phyloP scores from a whole-genome alignment of 2,329 filamentous ascomycete genomes.

The Hortaea werneckii region DNA sequence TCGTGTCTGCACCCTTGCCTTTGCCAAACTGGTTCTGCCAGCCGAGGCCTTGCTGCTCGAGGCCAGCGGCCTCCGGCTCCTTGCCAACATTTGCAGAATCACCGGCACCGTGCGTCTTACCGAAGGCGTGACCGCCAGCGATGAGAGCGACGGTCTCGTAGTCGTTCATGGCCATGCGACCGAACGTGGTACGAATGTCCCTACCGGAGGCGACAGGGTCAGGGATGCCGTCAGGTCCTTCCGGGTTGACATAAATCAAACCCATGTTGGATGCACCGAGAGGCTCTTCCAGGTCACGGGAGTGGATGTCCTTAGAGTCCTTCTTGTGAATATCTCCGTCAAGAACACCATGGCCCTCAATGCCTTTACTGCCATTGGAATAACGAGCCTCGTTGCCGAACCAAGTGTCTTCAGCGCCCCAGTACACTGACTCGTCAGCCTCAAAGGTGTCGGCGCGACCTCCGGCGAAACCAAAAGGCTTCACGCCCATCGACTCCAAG shows the following conservation, averaged over 20 bases:
- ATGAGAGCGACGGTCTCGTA: slow-evolving; percentile 74
- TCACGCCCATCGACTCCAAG: slow-evolving; percentile 65
- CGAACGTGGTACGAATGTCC: slow-evolving; percentile 66
- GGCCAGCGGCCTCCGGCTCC: slow-evolving; percentile 54
- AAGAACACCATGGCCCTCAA: slow-evolving; percentile 32
- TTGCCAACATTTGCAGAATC: slow-evolving; percentile 53
- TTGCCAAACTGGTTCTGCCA: slow-evolving; percentile 56
- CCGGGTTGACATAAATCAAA: slow-evolving; percentile 73
- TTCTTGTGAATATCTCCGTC: slow-evolving; percentile 34
- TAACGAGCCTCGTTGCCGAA: slow-evolving; percentile 66
- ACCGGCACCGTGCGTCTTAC: slow-evolving; percentile 70
- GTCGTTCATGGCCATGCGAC: slow-evolving; percentile 74
- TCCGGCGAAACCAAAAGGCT: slow-evolving; percentile 63
- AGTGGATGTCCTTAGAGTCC: slow-evolving; percentile 40
- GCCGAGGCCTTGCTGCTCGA: slow-evolving; percentile 61
- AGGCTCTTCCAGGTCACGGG: slow-evolving; percentile 56
- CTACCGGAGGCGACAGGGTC: slow-evolving; percentile 58
- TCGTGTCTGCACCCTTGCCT: slow-evolving; percentile 62
- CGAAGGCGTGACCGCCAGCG: slow-evolving; percentile 67
- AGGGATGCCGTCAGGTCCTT: slow-evolving; percentile 62
- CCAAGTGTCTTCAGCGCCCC: slow-evolving; percentile 67
- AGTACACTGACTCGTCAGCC: slow-evolving; percentile 66
- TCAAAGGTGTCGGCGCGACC: slow-evolving; percentile 65
- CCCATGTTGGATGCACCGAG: slow-evolving; percentile 63
- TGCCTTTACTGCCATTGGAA: slow-evolving; percentile 39